Percentiles rank a stretch among this genome's conserved stretches.
Conservation (phyloP, 2,329 filamentous ascomycete species). For the Ophiobolus disseminans region DNA sequence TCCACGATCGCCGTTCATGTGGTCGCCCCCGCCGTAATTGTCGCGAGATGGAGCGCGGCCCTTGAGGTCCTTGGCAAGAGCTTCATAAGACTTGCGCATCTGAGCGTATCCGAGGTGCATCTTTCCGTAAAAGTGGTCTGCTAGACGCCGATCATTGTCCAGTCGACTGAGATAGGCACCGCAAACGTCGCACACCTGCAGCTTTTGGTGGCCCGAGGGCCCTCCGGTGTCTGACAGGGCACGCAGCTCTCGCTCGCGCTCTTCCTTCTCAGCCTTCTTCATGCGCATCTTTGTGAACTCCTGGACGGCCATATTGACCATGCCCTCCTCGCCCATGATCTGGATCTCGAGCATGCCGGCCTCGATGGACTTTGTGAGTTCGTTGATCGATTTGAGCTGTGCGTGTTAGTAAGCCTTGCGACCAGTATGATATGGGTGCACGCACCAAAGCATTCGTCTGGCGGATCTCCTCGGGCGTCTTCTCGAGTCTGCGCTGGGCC, state of each 20-base stretch:
- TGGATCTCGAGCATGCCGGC: conserved; percentile 85
- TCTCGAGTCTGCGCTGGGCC: conserved; percentile 89
- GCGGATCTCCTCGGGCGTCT: conserved; percentile 95
- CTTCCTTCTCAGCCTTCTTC: conserved; percentile 80
- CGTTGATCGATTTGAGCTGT: conserved; percentile 81
- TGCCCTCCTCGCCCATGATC: conserved; percentile 80
- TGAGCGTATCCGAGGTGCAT: conserved; percentile 98
- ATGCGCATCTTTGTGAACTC: conserved; percentile 87
- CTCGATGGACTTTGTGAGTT: conserved; percentile 78
- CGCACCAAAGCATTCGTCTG: conserved; percentile 85
- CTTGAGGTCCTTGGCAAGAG: conserved; percentile 86
- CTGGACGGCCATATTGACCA: conserved; percentile 81
- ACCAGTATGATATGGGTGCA: neutral
- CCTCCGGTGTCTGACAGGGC: conserved; percentile 89
- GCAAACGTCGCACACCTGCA: conserved; percentile 98
- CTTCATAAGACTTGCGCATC: conserved; percentile 92
- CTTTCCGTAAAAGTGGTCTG: conserved; percentile 98
- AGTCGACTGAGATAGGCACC: conserved; percentile 91
- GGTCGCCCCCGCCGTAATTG: conserved; percentile 28
- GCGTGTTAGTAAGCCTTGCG: conserved; percentile 16
- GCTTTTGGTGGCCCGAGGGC: conserved; percentile 93
- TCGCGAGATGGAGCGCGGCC: conserved; percentile 68
- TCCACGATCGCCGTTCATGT: conserved; percentile 33
- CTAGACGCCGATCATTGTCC: conserved; percentile 91
- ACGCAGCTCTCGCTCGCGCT: conserved; percentile 87